Evolutionary conservation across 2,329 filamentous ascomycete genomes (phyloP).

Genomic region (Xylariaceae sp.): DNA sequence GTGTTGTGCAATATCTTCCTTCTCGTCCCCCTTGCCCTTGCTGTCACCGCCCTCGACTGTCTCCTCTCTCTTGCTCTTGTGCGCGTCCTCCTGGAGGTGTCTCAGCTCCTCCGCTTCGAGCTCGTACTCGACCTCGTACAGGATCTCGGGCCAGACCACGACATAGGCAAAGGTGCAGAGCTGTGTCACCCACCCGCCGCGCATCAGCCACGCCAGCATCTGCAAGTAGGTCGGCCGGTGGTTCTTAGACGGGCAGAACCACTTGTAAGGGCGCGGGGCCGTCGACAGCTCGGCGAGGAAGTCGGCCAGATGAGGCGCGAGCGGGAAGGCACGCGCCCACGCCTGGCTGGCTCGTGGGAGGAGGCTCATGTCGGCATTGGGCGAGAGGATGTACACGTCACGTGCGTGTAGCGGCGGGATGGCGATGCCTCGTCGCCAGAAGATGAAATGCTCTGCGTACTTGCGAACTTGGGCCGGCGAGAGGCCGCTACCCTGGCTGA

Average conservation of each 20-base stretch:
- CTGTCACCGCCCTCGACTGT: conserved; percentile 7
- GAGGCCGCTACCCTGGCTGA: conserved; percentile 65
- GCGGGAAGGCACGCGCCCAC: conserved; percentile 76
- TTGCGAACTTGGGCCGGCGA: conserved; percentile 76
- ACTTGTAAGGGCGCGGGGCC: conserved; percentile 75
- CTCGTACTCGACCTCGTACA: conserved; percentile 70
- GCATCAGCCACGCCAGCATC: conserved; percentile 89
- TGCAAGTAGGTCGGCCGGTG: conserved; percentile 84
- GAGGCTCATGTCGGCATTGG: conserved; percentile 73
- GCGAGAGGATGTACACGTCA: conserved; percentile 86
- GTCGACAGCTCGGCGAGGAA: conserved; percentile 81
- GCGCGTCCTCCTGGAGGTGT: conserved; percentile 14
- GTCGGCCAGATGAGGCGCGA: conserved; percentile 75
- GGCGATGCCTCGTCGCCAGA: conserved; percentile 88
- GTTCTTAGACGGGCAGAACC: conserved; percentile 78
- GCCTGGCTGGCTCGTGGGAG: conserved; percentile 63
- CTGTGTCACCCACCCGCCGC: conserved; percentile 89
- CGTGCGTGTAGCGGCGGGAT: conserved; percentile 86
- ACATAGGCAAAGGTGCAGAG: conserved; percentile 89
- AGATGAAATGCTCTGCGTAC: conserved; percentile 88
- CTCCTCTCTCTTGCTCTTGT: conserved; percentile 13
- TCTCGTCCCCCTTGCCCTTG: neutral
- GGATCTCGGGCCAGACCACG: conserved; percentile 74
- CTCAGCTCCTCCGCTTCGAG: conserved; percentile 59
- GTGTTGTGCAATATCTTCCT: conserved; percentile 9